Evolutionary conservation across 202 grass and related monocot genomes (phyloP).

Genomic region (Cymbopogon flexuosus): DNA sequence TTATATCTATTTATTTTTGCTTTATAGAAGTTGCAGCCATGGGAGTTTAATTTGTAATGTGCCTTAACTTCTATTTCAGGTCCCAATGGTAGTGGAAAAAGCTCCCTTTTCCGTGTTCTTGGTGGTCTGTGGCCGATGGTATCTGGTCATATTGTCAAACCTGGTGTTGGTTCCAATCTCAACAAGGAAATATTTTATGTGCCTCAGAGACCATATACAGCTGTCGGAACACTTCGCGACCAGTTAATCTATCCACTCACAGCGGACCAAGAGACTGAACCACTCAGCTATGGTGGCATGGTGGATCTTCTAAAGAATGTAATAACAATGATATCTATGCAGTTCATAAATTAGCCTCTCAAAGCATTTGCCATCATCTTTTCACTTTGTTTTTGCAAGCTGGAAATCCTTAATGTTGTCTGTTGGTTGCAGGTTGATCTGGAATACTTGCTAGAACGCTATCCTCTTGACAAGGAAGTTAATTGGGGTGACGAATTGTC

Average conservation of each 20-base stretch:
- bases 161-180: conserved; percentile 95
- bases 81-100: conserved; percentile 98
- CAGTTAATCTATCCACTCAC: conserved; percentile 95
- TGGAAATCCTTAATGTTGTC: conserved; percentile 24
- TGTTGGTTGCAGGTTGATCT: conserved; percentile 71
- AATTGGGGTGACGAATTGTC: conserved; percentile 98
- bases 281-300: conserved; percentile 77
- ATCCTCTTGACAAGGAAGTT: conserved; percentile 77
- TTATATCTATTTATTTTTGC: background rate
- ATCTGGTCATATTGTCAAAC: conserved; percentile 96
- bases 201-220: conserved; percentile 93
- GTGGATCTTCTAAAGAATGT: conserved; percentile 92
- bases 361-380: background rate
- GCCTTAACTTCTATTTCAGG: conserved; percentile 50
- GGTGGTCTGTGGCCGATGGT: conserved; percentile 90
- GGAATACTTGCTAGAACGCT: conserved; percentile 91
- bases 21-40: conserved; percentile 5
- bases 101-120: conserved; percentile 97
- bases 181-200: conserved; percentile 99
- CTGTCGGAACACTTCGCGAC: conserved; percentile 85
- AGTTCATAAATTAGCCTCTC: conserved; percentile 11
- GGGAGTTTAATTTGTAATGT: conserved; percentile 8
- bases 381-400: conserved; percentile 5
- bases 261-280: conserved; percentile 78
- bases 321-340: conserved; percentile 27